Conservation (phyloP, 352 stramenopile genomes). For the Pythium folliculosum region DNA sequence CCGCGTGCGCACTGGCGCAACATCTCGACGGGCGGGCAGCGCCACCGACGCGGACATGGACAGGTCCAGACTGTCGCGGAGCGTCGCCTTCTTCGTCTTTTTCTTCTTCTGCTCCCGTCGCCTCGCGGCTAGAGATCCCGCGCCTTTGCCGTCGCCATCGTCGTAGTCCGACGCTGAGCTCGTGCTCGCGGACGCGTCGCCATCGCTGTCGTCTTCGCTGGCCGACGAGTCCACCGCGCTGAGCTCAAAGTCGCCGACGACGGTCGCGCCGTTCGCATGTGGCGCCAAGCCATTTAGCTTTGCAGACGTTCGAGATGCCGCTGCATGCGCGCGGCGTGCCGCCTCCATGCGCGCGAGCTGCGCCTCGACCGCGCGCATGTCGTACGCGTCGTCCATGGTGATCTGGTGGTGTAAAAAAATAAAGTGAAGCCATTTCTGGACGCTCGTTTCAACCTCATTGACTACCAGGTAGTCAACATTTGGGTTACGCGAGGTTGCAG, state of each 20-base stretch:
- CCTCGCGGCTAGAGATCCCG: too few species aligned
- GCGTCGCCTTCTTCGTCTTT: not conserved
- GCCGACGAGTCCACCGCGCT: slow-evolving; percentile 28
- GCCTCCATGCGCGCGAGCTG: slow-evolving; percentile 36
- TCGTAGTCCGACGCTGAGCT: slow-evolving; percentile 27
- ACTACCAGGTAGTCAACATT: slow-evolving; percentile 18
- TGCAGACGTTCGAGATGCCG: too few species aligned
- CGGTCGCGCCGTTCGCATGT: not conserved
- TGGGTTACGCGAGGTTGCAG: not conserved
- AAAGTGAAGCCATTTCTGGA: slow-evolving; percentile 13
- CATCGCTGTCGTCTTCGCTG: slow-evolving; percentile 22
- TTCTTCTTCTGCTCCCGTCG: not conserved
- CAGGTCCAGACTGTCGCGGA: slow-evolving; percentile 62
- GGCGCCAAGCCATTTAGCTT: too few species aligned
- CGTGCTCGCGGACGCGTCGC: slow-evolving; percentile 12
- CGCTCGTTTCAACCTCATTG: not conserved
- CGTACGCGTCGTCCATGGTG: slow-evolving; percentile 36
- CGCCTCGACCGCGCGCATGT: slow-evolving; percentile 46
- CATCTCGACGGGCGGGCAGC: slow-evolving; percentile 1
- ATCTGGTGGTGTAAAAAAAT: not conserved
- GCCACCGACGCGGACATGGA: slow-evolving; percentile 56
- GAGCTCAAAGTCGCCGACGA: slow-evolving; percentile 40
- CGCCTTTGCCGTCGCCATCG: slow-evolving; percentile 5
- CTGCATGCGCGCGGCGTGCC: not conserved
- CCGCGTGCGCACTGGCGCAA: not conserved